These are phyloP conservation scores for Combretum micranthum DNA, from an alignment of 345 rosid species.

Conservation along the genomic window DNA sequence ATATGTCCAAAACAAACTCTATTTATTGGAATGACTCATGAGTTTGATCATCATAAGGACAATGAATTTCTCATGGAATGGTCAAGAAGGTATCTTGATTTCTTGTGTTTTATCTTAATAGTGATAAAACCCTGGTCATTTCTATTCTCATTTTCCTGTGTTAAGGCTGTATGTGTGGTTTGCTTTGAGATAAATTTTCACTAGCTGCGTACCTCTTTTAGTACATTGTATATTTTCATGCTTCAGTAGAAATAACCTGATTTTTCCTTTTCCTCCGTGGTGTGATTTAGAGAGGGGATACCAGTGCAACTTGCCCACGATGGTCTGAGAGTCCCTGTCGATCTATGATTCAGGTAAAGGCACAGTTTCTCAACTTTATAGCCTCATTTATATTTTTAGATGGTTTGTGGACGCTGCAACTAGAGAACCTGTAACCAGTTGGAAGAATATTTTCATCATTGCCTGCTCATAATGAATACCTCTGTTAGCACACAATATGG, in stretches of 20 bases:
- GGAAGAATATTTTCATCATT: too few relatives aligned
- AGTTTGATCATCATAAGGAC: conserved; percentile 83
- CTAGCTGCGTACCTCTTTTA: too few relatives aligned
- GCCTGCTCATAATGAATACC: too few relatives aligned
- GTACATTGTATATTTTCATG: too few relatives aligned
- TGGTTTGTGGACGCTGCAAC: too few relatives aligned
- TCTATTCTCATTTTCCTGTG: not conserved
- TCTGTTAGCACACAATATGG: too few relatives aligned
- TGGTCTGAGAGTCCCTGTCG: conserved; percentile 74
- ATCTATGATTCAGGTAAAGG: conserved; percentile 27
- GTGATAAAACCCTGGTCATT: not conserved
- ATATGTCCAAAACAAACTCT: conserved; percentile 76
- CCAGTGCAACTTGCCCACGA: conserved; percentile 79
- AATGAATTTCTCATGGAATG: conserved; percentile 72
- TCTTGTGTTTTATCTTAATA: too few relatives aligned
- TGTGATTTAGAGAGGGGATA: conserved; percentile 77
- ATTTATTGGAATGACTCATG: conserved; percentile 91
- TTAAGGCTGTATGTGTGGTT: too few relatives aligned
- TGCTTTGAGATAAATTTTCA: too few relatives aligned
- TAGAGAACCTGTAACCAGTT: too few relatives aligned
- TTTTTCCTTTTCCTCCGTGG: conserved; percentile 3
- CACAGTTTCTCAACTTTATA: not conserved
- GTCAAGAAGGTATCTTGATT: conserved; percentile 56
- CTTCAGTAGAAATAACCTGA: too few relatives aligned
- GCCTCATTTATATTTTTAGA: too few relatives aligned